phyloP scores from a whole-genome alignment of 257 asterid species.

The Oldenlandia corymbosa region DNA sequence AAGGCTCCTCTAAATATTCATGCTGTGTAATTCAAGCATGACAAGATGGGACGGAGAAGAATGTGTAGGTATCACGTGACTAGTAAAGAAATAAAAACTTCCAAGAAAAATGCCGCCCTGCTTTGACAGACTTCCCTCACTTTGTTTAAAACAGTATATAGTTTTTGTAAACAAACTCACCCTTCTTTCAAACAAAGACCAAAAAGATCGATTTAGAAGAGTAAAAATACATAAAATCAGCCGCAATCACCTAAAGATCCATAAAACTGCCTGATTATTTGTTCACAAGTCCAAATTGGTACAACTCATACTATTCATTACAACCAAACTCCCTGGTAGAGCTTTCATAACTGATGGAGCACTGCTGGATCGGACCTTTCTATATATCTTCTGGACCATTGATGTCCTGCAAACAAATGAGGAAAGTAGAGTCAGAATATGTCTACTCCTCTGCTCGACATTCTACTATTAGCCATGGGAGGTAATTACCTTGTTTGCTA shows the following conservation, averaged over 20 bases:
- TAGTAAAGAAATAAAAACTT: too few species aligned
- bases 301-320: background rate
- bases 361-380: conserved; percentile 13
- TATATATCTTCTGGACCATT: conserved; percentile 74
- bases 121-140: too few species aligned
- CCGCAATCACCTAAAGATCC: background rate
- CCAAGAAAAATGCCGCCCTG: too few species aligned
- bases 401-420: conserved; percentile 50
- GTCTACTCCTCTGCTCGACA: background rate
- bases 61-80: too few species aligned
- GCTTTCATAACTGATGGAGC: conserved; percentile 1
- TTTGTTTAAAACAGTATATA: too few species aligned
- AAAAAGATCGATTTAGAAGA: background rate
- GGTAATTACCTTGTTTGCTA: conserved; percentile 63
- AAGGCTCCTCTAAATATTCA: too few species aligned
- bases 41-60: too few species aligned
- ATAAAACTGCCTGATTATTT: conserved; percentile 15
- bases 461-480: background rate
- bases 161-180: background rate
- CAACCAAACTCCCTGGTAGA: conserved; percentile 5
- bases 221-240: background rate
- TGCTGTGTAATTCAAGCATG: too few species aligned
- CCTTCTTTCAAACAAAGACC: background rate
- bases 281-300: background rate
- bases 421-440: conserved; percentile 10